Evolutionary conservation across 2,329 filamentous ascomycete species (phyloP).

Genomic region (Alternaria consortialis): DNA sequence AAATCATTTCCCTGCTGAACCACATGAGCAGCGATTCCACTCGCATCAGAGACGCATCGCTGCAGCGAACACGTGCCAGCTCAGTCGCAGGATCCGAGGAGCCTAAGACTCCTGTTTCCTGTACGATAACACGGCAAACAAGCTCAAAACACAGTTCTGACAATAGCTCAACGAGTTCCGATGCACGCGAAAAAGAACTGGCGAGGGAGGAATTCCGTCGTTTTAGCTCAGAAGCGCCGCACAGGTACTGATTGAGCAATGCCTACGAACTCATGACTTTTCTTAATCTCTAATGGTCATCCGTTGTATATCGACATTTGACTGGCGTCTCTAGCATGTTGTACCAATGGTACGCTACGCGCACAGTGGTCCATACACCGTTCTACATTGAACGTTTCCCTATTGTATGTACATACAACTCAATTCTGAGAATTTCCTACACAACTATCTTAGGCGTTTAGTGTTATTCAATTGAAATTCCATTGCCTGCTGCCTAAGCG

Average conservation of each 20-base stretch:
- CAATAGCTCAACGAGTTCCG: conserved; percentile 17
- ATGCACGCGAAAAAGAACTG: conserved; percentile 18
- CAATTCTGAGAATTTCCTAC: not conserved
- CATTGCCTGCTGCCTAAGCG: not conserved
- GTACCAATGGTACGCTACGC: not conserved
- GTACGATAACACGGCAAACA: not conserved
- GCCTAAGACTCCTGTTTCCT: not conserved
- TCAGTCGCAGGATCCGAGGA: not conserved
- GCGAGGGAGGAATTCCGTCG: conserved; percentile 31
- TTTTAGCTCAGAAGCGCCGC: conserved; percentile 31
- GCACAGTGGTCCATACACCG: not conserved
- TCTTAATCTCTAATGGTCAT: not conserved
- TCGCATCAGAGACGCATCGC: conserved; percentile 24
- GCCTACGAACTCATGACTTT: conserved; percentile 1
- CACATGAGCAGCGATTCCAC: conserved; percentile 15
- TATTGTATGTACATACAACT: conserved; percentile 2
- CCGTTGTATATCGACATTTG: not conserved
- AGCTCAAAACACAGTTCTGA: conserved; percentile 15
- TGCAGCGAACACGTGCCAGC: conserved; percentile 14
- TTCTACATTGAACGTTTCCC: not conserved
- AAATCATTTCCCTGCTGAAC: conserved; percentile 29
- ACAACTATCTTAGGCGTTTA: not conserved
- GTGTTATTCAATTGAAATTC: not conserved
- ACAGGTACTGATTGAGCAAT: not conserved
- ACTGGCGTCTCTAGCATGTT: not conserved